phyloP scores from a whole-genome alignment of 1,139 yeast species.

The Eremothecium cymbalariae region DNA sequence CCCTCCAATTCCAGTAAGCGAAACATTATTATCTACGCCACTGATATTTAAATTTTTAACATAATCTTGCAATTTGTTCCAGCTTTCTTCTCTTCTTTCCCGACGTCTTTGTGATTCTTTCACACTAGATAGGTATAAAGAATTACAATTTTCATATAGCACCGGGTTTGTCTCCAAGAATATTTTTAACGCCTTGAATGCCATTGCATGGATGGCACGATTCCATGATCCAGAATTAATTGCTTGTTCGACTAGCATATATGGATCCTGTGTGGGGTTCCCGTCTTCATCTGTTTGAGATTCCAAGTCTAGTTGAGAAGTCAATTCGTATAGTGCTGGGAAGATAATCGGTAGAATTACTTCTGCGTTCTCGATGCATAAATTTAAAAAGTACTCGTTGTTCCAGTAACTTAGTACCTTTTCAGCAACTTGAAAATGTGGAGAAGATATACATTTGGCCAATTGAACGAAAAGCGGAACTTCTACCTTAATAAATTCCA shows the following conservation, averaged over 20 bases:
- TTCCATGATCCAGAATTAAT: conserved; percentile 57
- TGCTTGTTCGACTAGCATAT: conserved; percentile 33
- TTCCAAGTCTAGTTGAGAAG: conserved; percentile 42
- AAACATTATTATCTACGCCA: conserved; percentile 4
- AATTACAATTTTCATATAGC: conserved; percentile 84
- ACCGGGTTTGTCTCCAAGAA: conserved; percentile 92
- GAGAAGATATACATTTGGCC: conserved; percentile 87
- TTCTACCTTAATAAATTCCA: conserved; percentile 84
- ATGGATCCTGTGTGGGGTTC: conserved; percentile 28
- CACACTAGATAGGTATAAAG: conserved; percentile 52
- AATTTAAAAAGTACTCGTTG: conserved; percentile 83
- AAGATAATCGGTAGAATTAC: conserved; percentile 88
- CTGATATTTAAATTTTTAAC: conserved; percentile 38
- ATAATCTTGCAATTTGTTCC: conserved; percentile 64
- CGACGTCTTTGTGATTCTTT: conserved; percentile 31
- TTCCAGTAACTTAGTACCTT: conserved; percentile 92
- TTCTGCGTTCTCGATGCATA: conserved; percentile 86
- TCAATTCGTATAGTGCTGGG: conserved; percentile 80
- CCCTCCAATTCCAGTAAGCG: neutral
- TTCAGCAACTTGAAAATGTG: conserved; percentile 96
- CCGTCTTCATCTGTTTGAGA: conserved; percentile 33
- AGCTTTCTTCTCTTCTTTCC: conserved; percentile 56
- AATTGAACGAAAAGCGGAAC: conserved; percentile 91
- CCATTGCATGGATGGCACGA: conserved; percentile 82
- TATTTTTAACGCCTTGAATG: conserved; percentile 82